Evolutionary conservation across 75 land plant genomes (phyloP).

Genomic region (Sequoiadendron giganteum): DNA sequence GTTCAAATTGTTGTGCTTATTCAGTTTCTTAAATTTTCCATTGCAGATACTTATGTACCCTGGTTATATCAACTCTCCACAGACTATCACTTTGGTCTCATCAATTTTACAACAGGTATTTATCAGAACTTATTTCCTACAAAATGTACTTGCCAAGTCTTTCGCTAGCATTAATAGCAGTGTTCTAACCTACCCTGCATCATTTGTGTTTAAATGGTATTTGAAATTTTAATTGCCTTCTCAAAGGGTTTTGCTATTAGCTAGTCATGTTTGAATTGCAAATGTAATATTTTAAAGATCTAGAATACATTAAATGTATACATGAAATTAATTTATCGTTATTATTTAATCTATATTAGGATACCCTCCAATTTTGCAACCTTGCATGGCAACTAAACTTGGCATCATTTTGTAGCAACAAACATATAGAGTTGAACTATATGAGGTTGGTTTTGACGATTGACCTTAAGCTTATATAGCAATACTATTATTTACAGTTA

Average conservation of each 20-base stretch:
- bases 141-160: background rate
- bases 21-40: background rate
- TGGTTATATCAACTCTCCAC: conserved; percentile 18
- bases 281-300: background rate
- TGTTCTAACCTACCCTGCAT: background rate
- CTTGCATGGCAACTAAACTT: background rate
- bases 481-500: background rate
- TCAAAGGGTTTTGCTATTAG: background rate
- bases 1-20: background rate
- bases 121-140: background rate
- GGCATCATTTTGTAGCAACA: background rate
- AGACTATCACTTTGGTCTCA: conserved; percentile 28
- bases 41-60: conserved; percentile 38
- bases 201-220: background rate
- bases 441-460: background rate
- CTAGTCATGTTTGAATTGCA: background rate
- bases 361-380: background rate
- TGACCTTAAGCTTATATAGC: background rate
- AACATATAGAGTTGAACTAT: background rate
- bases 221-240: background rate
- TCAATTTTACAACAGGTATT: conserved; percentile 31
- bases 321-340: too few relatives aligned
- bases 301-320: background rate
- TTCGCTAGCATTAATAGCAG: background rate
- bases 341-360: background rate